These are phyloP conservation scores for Lasiosphaeria ovina DNA, from an alignment of 495 filamentous ascomycete species.

Conservation along the genomic window DNA sequence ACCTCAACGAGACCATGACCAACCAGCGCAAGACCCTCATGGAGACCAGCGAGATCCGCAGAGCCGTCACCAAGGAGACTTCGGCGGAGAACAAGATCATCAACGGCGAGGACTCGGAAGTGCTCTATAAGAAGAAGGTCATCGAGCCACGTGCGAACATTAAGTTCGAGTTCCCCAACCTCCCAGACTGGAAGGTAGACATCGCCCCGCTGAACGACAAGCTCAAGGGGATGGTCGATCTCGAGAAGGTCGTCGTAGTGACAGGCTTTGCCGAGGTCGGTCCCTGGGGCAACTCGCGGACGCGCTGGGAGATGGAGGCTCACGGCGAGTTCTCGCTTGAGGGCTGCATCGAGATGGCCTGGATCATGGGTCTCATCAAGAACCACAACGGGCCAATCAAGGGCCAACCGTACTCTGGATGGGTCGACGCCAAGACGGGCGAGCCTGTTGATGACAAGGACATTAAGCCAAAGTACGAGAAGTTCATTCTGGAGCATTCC, in stretches of 20 bases:
- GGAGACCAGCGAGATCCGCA: slow-evolving; percentile 90
- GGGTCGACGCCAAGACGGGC: slow-evolving; percentile 91
- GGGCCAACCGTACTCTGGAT: slow-evolving; percentile 93
- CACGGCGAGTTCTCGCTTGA: slow-evolving; percentile 95
- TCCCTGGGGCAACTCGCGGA: slow-evolving; percentile 97
- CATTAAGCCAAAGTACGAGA: slow-evolving; percentile 94
- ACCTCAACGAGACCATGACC: slow-evolving; percentile 93
- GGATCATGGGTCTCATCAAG: slow-evolving; percentile 99
- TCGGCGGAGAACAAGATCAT: slow-evolving; percentile 96
- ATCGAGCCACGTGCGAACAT: slow-evolving; percentile 95
- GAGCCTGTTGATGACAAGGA: slow-evolving; percentile 99
- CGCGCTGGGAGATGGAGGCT: slow-evolving; percentile 99
- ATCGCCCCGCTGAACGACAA: slow-evolving; percentile 81
- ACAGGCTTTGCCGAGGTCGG: slow-evolving; percentile 96
- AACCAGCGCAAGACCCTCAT: slow-evolving; percentile 85
- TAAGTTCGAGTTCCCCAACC: slow-evolving; percentile 87
- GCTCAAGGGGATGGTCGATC: slow-evolving; percentile 96
- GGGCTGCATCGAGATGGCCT: slow-evolving; percentile 98
- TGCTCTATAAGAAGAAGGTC: slow-evolving; percentile 88
- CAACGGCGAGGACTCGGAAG: slow-evolving; percentile 89
- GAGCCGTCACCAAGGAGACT: slow-evolving; percentile 91
- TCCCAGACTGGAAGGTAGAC: slow-evolving; percentile 89
- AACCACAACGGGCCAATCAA: slow-evolving; percentile 99
- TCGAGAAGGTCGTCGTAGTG: slow-evolving; percentile 96
- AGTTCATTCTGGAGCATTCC: slow-evolving; percentile 90